Evolutionary conservation across 371 early-diverging fungal species (phyloP).

Genomic region (Chytridium lagenaria): DNA sequence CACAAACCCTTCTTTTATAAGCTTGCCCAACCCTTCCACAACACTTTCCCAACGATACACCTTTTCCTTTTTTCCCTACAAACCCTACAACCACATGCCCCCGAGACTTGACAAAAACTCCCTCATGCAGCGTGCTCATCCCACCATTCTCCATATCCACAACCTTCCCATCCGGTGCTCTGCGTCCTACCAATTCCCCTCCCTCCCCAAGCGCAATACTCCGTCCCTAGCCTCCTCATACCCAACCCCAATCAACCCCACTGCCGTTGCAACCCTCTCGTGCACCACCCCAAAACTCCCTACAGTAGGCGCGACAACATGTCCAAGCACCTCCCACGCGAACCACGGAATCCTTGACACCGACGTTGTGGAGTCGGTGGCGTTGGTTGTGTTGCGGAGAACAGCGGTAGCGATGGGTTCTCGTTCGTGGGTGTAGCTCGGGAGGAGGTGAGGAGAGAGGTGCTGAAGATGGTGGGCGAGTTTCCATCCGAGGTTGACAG

Average conservation of each 20-base stretch:
- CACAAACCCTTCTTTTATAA: background rate
- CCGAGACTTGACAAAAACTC: background rate
- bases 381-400: background rate
- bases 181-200: too few relatives aligned
- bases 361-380: background rate
- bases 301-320: background rate
- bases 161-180: background rate
- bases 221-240: background rate
- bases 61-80: background rate
- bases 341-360: background rate
- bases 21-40: background rate
- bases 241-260: background rate
- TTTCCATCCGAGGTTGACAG: conserved; percentile 57
- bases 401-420: background rate
- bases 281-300: background rate
- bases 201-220: background rate
- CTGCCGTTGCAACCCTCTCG: background rate
- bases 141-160: background rate
- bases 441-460: background rate
- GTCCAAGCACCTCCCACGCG: background rate
- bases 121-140: background rate
- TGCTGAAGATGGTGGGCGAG: conserved; percentile 44
- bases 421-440: background rate
- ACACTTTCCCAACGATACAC: background rate
- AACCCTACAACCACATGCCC: background rate